Evolutionary conservation across 1,139 yeast genomes (phyloP).

Genomic region (Sugiyamaella novakii): DNA sequence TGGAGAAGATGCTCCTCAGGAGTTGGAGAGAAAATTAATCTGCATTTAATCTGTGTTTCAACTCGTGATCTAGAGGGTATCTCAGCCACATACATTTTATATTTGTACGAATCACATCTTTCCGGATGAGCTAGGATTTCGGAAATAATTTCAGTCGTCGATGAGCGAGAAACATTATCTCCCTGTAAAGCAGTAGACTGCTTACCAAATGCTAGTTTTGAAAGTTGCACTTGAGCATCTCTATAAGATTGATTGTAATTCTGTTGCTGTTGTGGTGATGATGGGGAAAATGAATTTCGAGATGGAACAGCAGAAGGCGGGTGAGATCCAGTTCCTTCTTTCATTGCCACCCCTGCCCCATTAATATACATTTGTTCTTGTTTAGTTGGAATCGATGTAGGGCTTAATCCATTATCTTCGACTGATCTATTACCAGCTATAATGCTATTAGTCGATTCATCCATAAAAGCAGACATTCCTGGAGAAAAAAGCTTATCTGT

Average conservation of each 20-base stretch:
- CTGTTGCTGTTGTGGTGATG: neutral
- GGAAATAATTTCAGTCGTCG: slow-evolving; percentile 12
- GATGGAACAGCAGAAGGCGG: neutral
- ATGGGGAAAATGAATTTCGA: neutral
- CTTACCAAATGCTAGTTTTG: slow-evolving; percentile 30
- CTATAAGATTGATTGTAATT: slow-evolving; percentile 21
- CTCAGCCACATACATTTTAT: slow-evolving; percentile 57
- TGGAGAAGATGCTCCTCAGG: slow-evolving; percentile 73
- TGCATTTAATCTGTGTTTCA: slow-evolving; percentile 88
- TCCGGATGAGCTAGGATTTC: slow-evolving; percentile 16
- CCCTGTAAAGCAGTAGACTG: slow-evolving; percentile 3
- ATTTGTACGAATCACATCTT: slow-evolving; percentile 45
- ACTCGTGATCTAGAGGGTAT: slow-evolving; percentile 84
- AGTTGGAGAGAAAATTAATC: slow-evolving; percentile 66
- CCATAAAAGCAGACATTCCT: neutral
- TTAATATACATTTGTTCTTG: neutral
- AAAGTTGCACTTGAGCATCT: slow-evolving; percentile 28
- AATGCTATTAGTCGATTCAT: neutral
- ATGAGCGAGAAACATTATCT: neutral
- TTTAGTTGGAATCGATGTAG: neutral
- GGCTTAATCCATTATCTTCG: neutral
- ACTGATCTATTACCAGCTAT: neutral
- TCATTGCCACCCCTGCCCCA: neutral
- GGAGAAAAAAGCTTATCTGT: neutral
- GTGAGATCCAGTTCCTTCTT: neutral